A percentile compares a stretch with the other conserved stretches of the same genome.
phyloP scores from a whole-genome alignment of 805 yeast genomes.

The Teunomyces atbi region DNA sequence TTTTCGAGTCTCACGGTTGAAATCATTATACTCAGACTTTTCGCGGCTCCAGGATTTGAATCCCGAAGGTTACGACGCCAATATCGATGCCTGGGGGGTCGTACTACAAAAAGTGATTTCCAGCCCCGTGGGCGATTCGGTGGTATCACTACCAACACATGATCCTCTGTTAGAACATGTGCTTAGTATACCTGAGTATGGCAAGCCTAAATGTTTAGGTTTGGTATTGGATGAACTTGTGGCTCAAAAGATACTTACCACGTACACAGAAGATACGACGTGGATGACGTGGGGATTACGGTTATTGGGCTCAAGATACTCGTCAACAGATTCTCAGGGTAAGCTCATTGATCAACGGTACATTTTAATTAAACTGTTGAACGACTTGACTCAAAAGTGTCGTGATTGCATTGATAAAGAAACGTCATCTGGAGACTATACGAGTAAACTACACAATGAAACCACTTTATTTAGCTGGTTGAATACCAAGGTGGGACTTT shows the following conservation, averaged over 20 bases:
- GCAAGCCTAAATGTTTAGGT: conserved; percentile 29
- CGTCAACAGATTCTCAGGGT: conserved; percentile 9
- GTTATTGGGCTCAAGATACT: neutral
- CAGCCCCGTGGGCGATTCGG: conserved; percentile 14
- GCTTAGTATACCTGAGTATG: conserved; percentile 28
- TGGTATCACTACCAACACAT: conserved; percentile 14
- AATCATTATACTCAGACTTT: conserved; percentile 38
- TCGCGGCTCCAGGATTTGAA: conserved; percentile 27
- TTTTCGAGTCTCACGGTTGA: conserved; percentile 30
- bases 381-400: conserved; percentile 6
- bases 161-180: conserved; percentile 15
- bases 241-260: conserved; percentile 15
- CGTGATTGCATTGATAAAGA: conserved; percentile 4
- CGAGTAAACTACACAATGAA: conserved; percentile 15
- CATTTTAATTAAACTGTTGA: conserved; percentile 21
- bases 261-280: conserved; percentile 13
- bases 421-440: conserved; percentile 14
- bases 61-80: conserved; percentile 44
- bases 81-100: conserved; percentile 36
- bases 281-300: conserved; percentile 16
- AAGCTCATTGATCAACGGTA: conserved; percentile 21
- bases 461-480: conserved; percentile 11
- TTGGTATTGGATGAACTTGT: conserved; percentile 26
- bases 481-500: conserved; percentile 10
- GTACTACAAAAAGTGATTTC: conserved; percentile 20